phyloP scores from a whole-genome alignment of 306 rosid species.

The Vigna hirtella region DNA sequence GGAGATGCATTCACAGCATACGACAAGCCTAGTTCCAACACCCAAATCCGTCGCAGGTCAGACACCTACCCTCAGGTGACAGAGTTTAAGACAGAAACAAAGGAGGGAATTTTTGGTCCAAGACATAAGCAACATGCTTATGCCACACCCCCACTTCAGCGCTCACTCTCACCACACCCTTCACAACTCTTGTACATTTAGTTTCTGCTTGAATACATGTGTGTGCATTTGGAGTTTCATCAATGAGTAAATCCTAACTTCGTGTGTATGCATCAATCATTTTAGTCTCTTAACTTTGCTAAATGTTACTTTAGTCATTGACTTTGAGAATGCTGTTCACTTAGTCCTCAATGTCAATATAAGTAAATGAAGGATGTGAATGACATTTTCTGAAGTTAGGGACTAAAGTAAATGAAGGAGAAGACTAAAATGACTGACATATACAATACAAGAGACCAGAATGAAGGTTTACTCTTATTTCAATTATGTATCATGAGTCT shows the following conservation, averaged over 20 bases:
- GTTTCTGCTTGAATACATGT: slow-evolving; percentile 31
- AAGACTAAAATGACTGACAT: slow-evolving; percentile 1
- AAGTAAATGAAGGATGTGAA: background rate
- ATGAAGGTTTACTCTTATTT: slow-evolving; percentile 1
- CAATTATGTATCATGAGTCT: slow-evolving; percentile 40
- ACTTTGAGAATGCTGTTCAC: background rate
- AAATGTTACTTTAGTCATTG: background rate
- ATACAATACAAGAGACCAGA: background rate
- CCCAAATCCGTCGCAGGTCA: slow-evolving; percentile 31
- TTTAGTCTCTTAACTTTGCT: slow-evolving; percentile 11
- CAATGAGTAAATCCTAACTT: slow-evolving; percentile 18
- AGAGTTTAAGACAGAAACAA: slow-evolving; percentile 61
- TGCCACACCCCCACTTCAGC: slow-evolving; percentile 53
- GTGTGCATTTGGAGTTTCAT: slow-evolving; percentile 26
- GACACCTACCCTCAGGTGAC: slow-evolving; percentile 54
- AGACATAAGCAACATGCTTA: slow-evolving; percentile 56
- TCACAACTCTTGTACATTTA: slow-evolving; percentile 60
- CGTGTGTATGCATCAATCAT: background rate
- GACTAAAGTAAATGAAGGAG: background rate
- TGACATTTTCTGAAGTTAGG: background rate
- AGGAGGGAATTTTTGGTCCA: slow-evolving; percentile 53
- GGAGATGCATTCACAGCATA: slow-evolving; percentile 55
- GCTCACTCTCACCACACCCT: slow-evolving; percentile 60
- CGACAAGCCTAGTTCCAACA: slow-evolving; percentile 48
- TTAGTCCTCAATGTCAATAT: background rate